Conservation (phyloP, 2,329 filamentous ascomycete genomes). For the Microascus cirrosus region DNA sequence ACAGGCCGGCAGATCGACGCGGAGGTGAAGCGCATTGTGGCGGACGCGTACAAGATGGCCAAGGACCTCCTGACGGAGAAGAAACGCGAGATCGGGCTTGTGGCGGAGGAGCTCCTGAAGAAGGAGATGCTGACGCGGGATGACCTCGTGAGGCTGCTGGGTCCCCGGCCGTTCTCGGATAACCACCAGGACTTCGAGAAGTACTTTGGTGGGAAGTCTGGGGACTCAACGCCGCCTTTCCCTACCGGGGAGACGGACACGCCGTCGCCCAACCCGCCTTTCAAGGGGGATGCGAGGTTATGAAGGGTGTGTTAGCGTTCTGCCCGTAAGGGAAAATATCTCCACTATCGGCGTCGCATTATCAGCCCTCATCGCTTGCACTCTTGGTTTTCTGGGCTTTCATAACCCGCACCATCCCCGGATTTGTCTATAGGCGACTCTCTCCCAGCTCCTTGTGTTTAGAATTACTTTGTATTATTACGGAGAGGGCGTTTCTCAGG, state of each 20-base stretch:
- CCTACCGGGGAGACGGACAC: slow-evolving; percentile 35
- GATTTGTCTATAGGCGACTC: not conserved
- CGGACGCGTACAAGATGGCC: slow-evolving; percentile 88
- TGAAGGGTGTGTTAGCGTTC: not conserved
- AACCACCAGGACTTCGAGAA: slow-evolving; percentile 79
- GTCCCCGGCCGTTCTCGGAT: slow-evolving; percentile 75
- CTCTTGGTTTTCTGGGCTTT: too few relatives aligned
- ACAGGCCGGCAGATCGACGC: slow-evolving; percentile 86
- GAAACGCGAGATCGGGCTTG: slow-evolving; percentile 77
- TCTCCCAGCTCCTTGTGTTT: not conserved
- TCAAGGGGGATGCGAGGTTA: not conserved
- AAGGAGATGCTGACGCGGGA: slow-evolving; percentile 90
- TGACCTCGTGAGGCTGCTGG: slow-evolving; percentile 82
- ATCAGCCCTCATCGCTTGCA: too few relatives aligned
- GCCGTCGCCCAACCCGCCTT: slow-evolving; percentile 9
- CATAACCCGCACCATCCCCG: too few relatives aligned
- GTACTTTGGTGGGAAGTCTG: slow-evolving; percentile 64
- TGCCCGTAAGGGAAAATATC: not conserved
- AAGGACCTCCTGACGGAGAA: slow-evolving; percentile 70
- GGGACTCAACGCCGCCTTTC: slow-evolving; percentile 44
- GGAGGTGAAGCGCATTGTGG: slow-evolving; percentile 85
- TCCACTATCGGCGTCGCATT: not conserved
- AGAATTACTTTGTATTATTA: not conserved
- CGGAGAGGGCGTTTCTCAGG: not conserved
- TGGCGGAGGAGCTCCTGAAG: slow-evolving; percentile 83